phyloP scores from a whole-genome alignment of 371 early-diverging fungal species.

The Mucor saturninus region DNA sequence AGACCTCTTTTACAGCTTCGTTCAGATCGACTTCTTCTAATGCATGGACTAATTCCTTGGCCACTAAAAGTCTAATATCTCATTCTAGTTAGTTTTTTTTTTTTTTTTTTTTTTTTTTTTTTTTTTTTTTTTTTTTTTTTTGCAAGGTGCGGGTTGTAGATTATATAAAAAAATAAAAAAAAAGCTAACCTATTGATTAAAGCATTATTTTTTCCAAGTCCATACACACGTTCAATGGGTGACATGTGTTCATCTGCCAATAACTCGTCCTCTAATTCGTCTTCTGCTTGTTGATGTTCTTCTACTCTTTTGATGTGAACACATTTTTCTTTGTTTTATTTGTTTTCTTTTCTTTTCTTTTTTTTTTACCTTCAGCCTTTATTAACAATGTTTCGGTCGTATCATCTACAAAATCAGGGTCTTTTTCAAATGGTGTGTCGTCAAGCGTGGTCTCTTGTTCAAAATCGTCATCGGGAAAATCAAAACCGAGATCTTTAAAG shows the following conservation, averaged over 20 bases:
- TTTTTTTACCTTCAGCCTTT: neutral
- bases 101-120: too few relatives aligned
- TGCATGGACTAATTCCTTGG: constrained; percentile 31
- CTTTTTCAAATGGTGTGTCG: neutral
- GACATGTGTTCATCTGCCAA: constrained; percentile 51
- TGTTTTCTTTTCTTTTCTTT: neutral
- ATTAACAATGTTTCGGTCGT: neutral
- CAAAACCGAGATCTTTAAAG: constrained; percentile 52
- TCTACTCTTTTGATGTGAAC: too few relatives aligned
- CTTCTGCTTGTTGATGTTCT: constrained; percentile 13
- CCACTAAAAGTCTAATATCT: constrained; percentile 22
- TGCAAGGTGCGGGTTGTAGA: too few relatives aligned
- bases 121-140: too few relatives aligned
- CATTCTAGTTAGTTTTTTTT: too few relatives aligned
- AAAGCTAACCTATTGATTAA: constrained; percentile 49
- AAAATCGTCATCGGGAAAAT: constrained; percentile 47
- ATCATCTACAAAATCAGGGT: neutral
- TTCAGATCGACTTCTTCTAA: constrained; percentile 45
- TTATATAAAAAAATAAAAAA: neutral
- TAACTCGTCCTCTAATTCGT: constrained; percentile 54
- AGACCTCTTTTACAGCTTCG: constrained; percentile 53
- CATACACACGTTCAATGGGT: constrained; percentile 55
- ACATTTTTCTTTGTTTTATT: neutral
- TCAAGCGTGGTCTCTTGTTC: constrained; percentile 28
- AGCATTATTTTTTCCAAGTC: constrained; percentile 51